Conservation (phyloP, 2,329 filamentous ascomycete genomes). For the Ophiocordyceps camponoti-floridani region DNA sequence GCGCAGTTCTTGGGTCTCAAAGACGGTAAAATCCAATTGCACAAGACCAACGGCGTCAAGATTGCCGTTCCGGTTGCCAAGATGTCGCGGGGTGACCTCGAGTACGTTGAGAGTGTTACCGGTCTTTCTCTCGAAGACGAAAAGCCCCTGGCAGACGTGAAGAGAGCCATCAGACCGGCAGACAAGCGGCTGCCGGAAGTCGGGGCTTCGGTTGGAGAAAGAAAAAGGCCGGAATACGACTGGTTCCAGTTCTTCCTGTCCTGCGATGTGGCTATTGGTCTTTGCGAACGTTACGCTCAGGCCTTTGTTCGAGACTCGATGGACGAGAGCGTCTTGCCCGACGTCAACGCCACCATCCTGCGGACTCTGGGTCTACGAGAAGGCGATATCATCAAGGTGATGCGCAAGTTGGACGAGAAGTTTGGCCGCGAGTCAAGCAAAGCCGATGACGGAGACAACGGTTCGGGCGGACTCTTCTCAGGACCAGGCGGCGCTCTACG, state of each 20-base stretch:
- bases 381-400: constrained; percentile 90
- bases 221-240: constrained; percentile 63
- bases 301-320: constrained; percentile 85
- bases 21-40: constrained; percentile 92
- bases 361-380: constrained; percentile 86
- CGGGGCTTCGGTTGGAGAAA: constrained; percentile 44
- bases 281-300: constrained; percentile 86
- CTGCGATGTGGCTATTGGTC: constrained; percentile 78
- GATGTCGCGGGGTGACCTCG: constrained; percentile 88
- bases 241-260: constrained; percentile 98
- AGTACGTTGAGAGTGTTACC: constrained; percentile 82
- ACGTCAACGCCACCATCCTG: constrained; percentile 68
- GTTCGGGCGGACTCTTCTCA: constrained; percentile 58
- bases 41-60: constrained; percentile 96
- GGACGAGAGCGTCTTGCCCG: constrained; percentile 82
- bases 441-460: constrained; percentile 35
- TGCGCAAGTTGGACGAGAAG: constrained; percentile 71
- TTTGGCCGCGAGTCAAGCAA: constrained; percentile 43
- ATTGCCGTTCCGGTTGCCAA: constrained; percentile 91
- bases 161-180: constrained; percentile 24
- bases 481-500: constrained; percentile 78
- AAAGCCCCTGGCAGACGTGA: constrained; percentile 78
- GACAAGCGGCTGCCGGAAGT: constrained; percentile 18
- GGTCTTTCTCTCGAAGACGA: constrained; percentile 85
- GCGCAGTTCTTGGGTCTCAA: constrained; percentile 89